Evolutionary conservation across 441 rosid genomes (phyloP), one percentile per base, ranked within the genome.

Genomic region (Theobroma grandiflorum): DNA sequence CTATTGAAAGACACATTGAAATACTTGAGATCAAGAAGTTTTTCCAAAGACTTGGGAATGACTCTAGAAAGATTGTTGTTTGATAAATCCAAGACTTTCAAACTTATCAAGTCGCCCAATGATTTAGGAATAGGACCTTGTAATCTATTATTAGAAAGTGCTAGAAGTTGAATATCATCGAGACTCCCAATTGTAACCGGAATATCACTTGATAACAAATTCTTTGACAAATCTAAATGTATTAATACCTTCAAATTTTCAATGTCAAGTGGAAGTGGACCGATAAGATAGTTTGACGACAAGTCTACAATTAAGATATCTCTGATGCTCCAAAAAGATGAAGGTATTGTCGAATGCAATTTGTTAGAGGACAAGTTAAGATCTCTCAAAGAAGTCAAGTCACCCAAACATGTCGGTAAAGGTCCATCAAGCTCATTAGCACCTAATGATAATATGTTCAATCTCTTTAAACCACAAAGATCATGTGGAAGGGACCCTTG

Each of bases 281-380:
- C 86, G 14, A 1, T 73, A 2, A 86, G 15, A n/a, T 40, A 59
- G 81, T 86, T 86, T n/a, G 69, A 66, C 4, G 87, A 74, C 7
- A 83, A 31, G 72, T 78, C 3, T 0, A 79, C 12, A 0, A 22
- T 0, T 77, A 80, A 45, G 9, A 86, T 76, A 12, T 75, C 59
- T 16, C 5, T 14, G 14, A 82, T 79, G 40, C 12, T 80, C 84
- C 82, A 84, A 47, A 75, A 8, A 1, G 53, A 14, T 7, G 70
- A 67, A 0, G 87, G 87, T 63, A 82, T 31, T 0, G 1, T 1
- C 0, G 85, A 81, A 57, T 61, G 33, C 0, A 81, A 58, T 3
- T 57, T 35, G 35, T 86, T 86, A 52, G 53, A 78, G 26, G 26
- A 12, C 6, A 72, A 2, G 1, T 22, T 4, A 0, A 78, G 57